These are phyloP conservation scores for Talaromyces verruculosus DNA, from an alignment of 2,329 filamentous ascomycete species.

Conservation along the genomic window DNA sequence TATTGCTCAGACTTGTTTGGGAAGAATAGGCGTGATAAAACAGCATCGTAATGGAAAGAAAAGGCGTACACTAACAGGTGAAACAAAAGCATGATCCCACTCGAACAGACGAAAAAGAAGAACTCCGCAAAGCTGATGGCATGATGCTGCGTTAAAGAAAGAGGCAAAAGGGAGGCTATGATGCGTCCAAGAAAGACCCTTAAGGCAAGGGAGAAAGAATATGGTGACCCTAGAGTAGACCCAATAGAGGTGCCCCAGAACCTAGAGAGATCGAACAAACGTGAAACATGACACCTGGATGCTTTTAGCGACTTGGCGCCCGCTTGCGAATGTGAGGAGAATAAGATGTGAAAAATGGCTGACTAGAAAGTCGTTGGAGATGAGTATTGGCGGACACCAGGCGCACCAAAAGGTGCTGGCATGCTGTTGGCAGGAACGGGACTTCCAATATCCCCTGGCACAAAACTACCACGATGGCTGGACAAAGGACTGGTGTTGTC, in stretches of 20 bases:
- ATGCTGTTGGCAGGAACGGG: slow-evolving; percentile 54
- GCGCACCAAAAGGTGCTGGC: slow-evolving; percentile 36
- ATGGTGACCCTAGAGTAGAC: slow-evolving; percentile 2
- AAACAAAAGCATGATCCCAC: slow-evolving; percentile 15
- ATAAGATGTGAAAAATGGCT: not conserved
- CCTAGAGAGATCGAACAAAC: slow-evolving; percentile 11
- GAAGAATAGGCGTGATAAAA: not conserved
- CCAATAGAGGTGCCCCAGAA: slow-evolving; percentile 10
- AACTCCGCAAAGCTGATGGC: slow-evolving; percentile 22
- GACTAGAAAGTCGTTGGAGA: slow-evolving; percentile 32
- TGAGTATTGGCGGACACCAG: slow-evolving; percentile 40
- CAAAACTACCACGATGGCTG: slow-evolving; percentile 44
- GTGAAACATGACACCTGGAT: slow-evolving; percentile 15
- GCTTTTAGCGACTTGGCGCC: slow-evolving; percentile 15
- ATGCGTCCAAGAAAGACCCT: slow-evolving; percentile 17
- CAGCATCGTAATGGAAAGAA: slow-evolving; percentile 11
- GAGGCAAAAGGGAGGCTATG: slow-evolving; percentile 8
- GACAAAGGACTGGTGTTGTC: slow-evolving; percentile 50
- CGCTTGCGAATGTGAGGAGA: slow-evolving; percentile 11
- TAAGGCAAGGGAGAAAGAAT: slow-evolving; percentile 3
- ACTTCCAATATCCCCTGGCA: slow-evolving; percentile 69
- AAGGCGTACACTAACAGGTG: slow-evolving; percentile 1
- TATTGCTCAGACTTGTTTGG: not conserved
- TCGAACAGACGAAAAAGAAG: slow-evolving; percentile 12
- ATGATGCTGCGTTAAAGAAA: slow-evolving; percentile 19